phyloP scores from a whole-genome alignment of 176 grass and related monocot species.

The Cenchrus fungigraminus region DNA sequence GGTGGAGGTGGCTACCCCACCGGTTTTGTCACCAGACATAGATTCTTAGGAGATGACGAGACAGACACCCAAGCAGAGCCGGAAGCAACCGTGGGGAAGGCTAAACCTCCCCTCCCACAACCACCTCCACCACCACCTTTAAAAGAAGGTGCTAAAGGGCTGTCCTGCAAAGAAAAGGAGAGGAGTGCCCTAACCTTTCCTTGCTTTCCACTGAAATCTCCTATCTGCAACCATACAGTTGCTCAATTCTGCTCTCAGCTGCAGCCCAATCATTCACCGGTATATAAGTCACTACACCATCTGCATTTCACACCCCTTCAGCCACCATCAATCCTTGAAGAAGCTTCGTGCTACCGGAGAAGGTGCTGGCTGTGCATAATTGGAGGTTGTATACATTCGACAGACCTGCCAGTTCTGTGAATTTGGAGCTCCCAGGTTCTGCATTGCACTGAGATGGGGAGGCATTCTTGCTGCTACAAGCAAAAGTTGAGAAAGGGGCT shows the following conservation, averaged over 20 bases:
- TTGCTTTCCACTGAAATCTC: conserved; percentile 67
- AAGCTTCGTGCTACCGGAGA: conserved; percentile 24
- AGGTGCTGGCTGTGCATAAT: conserved; percentile 12
- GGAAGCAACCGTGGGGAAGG: conserved; percentile 45
- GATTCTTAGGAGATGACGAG: conserved; percentile 68
- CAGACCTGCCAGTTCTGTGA: neutral
- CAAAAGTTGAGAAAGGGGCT: conserved; percentile 79
- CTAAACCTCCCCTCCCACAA: conserved; percentile 48
- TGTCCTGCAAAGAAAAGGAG: conserved; percentile 66
- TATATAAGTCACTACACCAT: conserved; percentile 48
- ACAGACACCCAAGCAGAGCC: conserved; percentile 41
- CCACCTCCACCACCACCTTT: conserved; percentile 66
- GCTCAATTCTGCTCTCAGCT: conserved; percentile 49
- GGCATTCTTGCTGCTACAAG: conserved; percentile 84
- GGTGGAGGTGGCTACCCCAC: conserved; percentile 60
- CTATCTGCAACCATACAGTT: conserved; percentile 50
- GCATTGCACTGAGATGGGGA: conserved; percentile 70
- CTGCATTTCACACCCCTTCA: conserved; percentile 46
- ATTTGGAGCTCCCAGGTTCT: conserved; percentile 33
- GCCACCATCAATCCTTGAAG: conserved; percentile 49
- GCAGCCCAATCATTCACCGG: conserved; percentile 36
- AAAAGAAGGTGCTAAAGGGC: conserved; percentile 74
- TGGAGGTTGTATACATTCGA: conserved; percentile 28
- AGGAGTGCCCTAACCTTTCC: conserved; percentile 64
- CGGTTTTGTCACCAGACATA: conserved; percentile 62